A percentile compares a stretch with the other conserved stretches of the same genome.
Evolutionary conservation across 768 basidiomycete species (phyloP).

Genomic region (Dictyophora rubrovolvata): DNA sequence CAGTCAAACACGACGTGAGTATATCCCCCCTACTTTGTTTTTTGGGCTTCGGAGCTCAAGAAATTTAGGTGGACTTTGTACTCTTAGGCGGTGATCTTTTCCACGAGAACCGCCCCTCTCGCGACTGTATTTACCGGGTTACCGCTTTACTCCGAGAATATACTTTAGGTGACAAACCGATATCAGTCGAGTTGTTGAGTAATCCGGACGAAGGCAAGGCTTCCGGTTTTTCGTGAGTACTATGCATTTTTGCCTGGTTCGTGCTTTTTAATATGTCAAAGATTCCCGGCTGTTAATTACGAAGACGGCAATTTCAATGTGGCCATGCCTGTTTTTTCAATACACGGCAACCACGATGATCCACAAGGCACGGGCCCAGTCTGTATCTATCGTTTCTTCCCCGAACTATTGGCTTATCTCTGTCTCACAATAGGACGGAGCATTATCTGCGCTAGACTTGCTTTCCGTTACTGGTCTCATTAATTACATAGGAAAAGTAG

Average conservation of each 20-base stretch:
- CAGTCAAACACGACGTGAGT: constrained; percentile 76
- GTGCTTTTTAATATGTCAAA: constrained; percentile 20
- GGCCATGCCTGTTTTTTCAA: constrained; percentile 94
- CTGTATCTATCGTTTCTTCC: constrained; percentile 20
- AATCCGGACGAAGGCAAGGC: constrained; percentile 89
- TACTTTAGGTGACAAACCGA: constrained; percentile 77
- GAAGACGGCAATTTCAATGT: constrained; percentile 95
- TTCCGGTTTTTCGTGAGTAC: constrained; percentile 66
- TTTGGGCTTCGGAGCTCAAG: neutral
- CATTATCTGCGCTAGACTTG: constrained; percentile 89
- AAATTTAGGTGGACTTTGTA: constrained; percentile 79
- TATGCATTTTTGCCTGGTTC: neutral
- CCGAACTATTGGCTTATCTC: neutral
- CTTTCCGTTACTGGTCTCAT: constrained; percentile 88
- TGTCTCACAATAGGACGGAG: constrained; percentile 60
- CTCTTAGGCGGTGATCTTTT: constrained; percentile 94
- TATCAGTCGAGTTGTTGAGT: constrained; percentile 86
- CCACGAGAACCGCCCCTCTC: constrained; percentile 92
- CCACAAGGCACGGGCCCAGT: constrained; percentile 93
- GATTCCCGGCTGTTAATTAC: constrained; percentile 95
- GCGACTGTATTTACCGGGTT: constrained; percentile 82
- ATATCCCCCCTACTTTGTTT: constrained; percentile 1
- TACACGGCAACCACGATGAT: constrained; percentile 99
- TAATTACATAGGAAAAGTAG: constrained; percentile 97
- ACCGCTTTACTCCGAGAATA: constrained; percentile 86